Evolutionary conservation across 768 basidiomycete species (phyloP).

Genomic region (Termitomyces sp.): DNA sequence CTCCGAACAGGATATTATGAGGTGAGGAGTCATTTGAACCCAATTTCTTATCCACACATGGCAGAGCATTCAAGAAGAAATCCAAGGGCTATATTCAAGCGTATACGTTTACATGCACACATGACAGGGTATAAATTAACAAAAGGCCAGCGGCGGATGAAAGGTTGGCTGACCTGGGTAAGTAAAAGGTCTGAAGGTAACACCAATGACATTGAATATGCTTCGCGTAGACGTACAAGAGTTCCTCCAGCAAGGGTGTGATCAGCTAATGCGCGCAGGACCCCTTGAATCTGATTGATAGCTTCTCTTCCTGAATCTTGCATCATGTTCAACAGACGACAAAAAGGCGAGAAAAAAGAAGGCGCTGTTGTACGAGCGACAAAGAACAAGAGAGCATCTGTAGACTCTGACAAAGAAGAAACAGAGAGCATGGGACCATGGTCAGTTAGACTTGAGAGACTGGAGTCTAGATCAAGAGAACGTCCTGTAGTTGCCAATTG

Average conservation of each 20-base stretch:
- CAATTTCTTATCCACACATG: constrained; percentile 20
- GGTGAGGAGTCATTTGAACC: constrained; percentile 16
- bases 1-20: constrained; percentile 34
- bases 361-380: constrained; percentile 29
- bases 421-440: constrained; percentile 28
- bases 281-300: constrained; percentile 7
- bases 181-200: constrained; percentile 31
- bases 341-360: constrained; percentile 23
- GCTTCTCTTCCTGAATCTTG: neutral
- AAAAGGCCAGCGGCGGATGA: constrained; percentile 12
- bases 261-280: constrained; percentile 15
- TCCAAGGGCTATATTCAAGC: constrained; percentile 41
- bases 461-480: constrained; percentile 43
- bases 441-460: constrained; percentile 36
- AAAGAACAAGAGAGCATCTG: constrained; percentile 28
- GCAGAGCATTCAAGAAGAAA: constrained; percentile 38
- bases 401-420: constrained; percentile 9
- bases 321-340: constrained; percentile 19
- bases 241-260: constrained; percentile 10
- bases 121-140: constrained; percentile 17
- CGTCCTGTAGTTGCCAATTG: constrained; percentile 30
- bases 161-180: constrained; percentile 36
- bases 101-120: constrained; percentile 12
- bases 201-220: constrained; percentile 19
- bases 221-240: constrained; percentile 16